Evolutionary conservation across 2,329 filamentous ascomycete genomes (phyloP).

Genomic region (Xenosphaeropsis pyriputrescens): DNA sequence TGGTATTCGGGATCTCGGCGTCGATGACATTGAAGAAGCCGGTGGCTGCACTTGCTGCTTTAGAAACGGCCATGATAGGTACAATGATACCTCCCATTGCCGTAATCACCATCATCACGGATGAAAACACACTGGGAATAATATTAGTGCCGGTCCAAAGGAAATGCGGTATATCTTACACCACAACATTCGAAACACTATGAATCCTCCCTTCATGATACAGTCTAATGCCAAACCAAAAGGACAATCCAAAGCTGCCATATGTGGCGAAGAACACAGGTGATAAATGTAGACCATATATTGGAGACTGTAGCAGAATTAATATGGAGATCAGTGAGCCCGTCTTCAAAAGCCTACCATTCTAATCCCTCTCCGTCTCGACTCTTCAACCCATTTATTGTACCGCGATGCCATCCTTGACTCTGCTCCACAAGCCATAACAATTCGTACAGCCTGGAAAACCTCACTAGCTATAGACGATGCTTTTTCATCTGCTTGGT

Average conservation of each 20-base stretch:
- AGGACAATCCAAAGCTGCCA: slow-evolving; percentile 38
- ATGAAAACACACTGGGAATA: slow-evolving; percentile 22
- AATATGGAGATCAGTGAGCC: no score
- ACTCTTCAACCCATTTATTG: slow-evolving; percentile 36
- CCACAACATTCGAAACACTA: slow-evolving; percentile 36
- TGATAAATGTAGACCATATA: slow-evolving; percentile 36
- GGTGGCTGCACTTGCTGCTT: slow-evolving; percentile 20
- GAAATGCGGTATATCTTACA: slow-evolving; percentile 24
- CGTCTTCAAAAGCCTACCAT: slow-evolving; percentile 10
- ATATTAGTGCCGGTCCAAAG: background rate
- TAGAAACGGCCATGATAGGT: slow-evolving; percentile 35
- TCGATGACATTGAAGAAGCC: slow-evolving; percentile 22
- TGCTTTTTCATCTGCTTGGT: slow-evolving; percentile 38
- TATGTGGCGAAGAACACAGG: slow-evolving; percentile 24
- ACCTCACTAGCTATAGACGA: slow-evolving; percentile 46
- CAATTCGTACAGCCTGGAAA: slow-evolving; percentile 43
- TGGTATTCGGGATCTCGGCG: slow-evolving; percentile 20
- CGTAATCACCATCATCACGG: slow-evolving; percentile 41
- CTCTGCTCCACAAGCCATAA: slow-evolving; percentile 48
- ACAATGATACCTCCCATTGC: slow-evolving; percentile 41
- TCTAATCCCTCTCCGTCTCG: slow-evolving; percentile 30
- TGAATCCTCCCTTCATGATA: slow-evolving; percentile 29
- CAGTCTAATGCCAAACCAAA: slow-evolving; percentile 46
- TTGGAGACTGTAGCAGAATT: slow-evolving; percentile 20
- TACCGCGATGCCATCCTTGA: slow-evolving; percentile 36